Evolutionary conservation across 768 basidiomycete species (phyloP), one percentile per base, ranked within the genome.

Genomic region (Asterophora parasitica): DNA sequence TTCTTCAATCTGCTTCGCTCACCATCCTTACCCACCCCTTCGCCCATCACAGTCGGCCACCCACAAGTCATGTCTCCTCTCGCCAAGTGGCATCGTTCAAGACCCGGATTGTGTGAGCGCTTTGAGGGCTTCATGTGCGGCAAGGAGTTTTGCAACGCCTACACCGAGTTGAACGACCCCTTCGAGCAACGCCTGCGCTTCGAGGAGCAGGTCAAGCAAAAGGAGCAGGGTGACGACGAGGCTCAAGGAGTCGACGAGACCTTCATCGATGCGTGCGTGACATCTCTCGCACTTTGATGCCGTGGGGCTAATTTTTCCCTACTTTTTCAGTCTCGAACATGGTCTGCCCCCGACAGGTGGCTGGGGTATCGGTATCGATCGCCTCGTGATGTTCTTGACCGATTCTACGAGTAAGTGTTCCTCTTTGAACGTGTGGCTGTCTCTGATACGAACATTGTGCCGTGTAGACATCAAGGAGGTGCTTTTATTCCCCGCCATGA

Each of bases 51-150:
- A 87, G 93, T 95, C 53, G 96, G 96, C 26, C 96, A 98, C 70
- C 96, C 96, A 12, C 94, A 98, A 73, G 92, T 98, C 56, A 99
- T 99, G 96, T 97, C 95, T 0, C 96, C 96, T 2, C 83, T 99
- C 30, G 96, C 96, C 66, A 99, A 99, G 74, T 91, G 88, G 81
- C 94, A 98, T 67, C 90, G 96, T 54, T 90, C 89, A n/a, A 83
- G 91, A 34, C 91, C 93, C 0, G 96, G 96, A 32, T 78, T 99
- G 19, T 98, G 96, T 68, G 96, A 99, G 67, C 92, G 96, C 13
- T 99, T 99, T 72, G 96, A 99, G 66, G 92, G 83, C 7, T 99
- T 99, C 80, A 80, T 99, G 78, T 95, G 92, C 44, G 92, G 92
- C 50, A 94, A 96, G 77, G 95, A 97, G 70, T 84, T 98, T 68